Evolutionary conservation across 1,284 basidiomycete species (phyloP).

Genomic region (Kwoniella shivajii): DNA sequence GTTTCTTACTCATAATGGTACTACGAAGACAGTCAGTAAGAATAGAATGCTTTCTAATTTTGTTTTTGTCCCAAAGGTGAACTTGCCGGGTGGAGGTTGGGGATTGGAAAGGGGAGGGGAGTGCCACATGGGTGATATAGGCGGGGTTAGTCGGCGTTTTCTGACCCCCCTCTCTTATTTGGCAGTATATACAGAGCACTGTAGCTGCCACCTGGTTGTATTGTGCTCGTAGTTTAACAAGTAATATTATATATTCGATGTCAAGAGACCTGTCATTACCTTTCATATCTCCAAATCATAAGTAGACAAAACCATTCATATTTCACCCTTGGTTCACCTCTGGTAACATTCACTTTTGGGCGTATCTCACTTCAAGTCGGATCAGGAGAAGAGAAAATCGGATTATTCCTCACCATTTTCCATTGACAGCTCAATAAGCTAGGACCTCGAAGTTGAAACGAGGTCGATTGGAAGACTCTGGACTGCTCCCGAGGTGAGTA

Average conservation of each 20-base stretch:
- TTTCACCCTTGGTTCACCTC: too few species aligned
- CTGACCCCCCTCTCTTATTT: background rate
- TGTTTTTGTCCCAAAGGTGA: slow-evolving; percentile 1
- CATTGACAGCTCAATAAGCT: background rate
- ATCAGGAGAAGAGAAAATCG: background rate
- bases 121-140: slow-evolving; percentile 7
- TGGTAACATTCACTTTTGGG: too few species aligned
- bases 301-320: too few species aligned
- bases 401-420: background rate
- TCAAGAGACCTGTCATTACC: background rate
- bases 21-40: background rate
- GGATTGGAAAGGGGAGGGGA: background rate
- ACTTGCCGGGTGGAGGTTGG: slow-evolving; percentile 18
- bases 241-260: background rate
- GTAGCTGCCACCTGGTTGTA: background rate
- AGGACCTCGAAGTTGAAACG: slow-evolving; percentile 3
- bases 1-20: background rate
- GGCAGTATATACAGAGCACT: background rate
- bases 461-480: slow-evolving; percentile 20
- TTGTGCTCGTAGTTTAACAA: background rate
- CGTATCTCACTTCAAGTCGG: too few species aligned
- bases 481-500: slow-evolving; percentile 17
- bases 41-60: background rate
- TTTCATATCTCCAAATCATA: background rate
- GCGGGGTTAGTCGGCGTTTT: slow-evolving; percentile 25